Conservation (phyloP, 129 eudicot species). For the Rutidosis leptorrhynchoides region DNA sequence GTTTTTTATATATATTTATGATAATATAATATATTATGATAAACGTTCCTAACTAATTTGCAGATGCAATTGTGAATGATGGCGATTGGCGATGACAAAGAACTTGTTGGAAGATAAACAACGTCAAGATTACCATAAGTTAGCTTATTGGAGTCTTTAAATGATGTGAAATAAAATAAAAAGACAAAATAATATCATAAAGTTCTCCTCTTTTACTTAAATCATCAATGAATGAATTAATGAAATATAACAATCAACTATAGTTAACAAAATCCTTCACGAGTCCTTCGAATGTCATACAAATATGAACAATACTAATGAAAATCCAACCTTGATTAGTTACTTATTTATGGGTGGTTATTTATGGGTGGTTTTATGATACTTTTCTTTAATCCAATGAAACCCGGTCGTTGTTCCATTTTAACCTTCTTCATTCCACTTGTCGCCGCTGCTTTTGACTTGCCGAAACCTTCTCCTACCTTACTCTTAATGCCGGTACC, state of each 20-base stretch:
- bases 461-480: constrained; percentile 26
- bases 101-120: too few species aligned
- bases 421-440: constrained; percentile 27
- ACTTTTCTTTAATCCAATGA: constrained; percentile 37
- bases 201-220: too few species aligned
- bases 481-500: constrained; percentile 1
- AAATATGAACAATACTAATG: not conserved
- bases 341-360: not conserved
- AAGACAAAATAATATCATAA: too few species aligned
- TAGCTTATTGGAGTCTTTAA: not conserved
- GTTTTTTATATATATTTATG: too few species aligned
- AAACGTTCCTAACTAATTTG: too few species aligned
- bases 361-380: constrained; percentile 25
- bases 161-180: too few species aligned
- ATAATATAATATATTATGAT: too few species aligned
- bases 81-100: not conserved
- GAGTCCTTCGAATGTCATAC: not conserved
- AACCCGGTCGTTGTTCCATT: constrained; percentile 31
- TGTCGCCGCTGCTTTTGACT: constrained; percentile 24
- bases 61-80: not conserved
- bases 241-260: not conserved
- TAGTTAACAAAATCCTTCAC: not conserved
- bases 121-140: not conserved
- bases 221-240: not conserved
- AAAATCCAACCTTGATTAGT: not conserved